These are phyloP conservation scores for Arthromyces matolae DNA, from an alignment of 768 basidiomycete species.

Conservation along the genomic window DNA sequence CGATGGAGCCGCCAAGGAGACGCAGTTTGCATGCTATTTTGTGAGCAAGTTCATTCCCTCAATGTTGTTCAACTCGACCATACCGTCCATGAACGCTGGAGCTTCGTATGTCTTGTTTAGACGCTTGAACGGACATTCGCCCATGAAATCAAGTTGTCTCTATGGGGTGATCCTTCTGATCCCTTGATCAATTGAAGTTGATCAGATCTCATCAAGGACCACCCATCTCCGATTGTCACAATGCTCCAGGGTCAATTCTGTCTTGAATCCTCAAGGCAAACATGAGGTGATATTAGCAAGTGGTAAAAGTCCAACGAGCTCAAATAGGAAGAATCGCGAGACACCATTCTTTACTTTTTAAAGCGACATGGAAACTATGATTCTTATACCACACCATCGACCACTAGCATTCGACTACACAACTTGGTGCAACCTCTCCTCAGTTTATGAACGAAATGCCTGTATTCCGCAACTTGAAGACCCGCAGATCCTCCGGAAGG, in stretches of 20 bases:
- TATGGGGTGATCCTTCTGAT: too few species aligned
- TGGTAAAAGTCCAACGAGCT: constrained; percentile 21
- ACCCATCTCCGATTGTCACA: constrained; percentile 16
- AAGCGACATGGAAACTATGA: constrained; percentile 14
- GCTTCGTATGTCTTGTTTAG: too few species aligned
- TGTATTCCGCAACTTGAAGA: constrained; percentile 23
- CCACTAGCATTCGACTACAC: neutral
- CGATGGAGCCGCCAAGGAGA: too few species aligned
- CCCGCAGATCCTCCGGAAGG: constrained; percentile 22
- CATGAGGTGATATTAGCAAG: constrained; percentile 31
- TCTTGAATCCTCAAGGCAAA: constrained; percentile 23
- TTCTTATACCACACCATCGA: constrained; percentile 5
- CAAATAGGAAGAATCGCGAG: constrained; percentile 18
- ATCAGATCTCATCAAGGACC: constrained; percentile 13
- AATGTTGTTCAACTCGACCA: too few species aligned
- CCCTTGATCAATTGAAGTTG: neutral
- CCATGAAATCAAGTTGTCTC: too few species aligned
- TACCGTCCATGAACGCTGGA: too few species aligned
- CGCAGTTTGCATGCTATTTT: too few species aligned
- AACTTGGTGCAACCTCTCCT: neutral
- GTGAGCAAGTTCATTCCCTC: too few species aligned
- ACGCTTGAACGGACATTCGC: neutral
- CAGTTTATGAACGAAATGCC: constrained; percentile 21
- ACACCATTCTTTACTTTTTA: constrained; percentile 16
- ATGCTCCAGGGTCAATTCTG: constrained; percentile 2